Evolutionary conservation across 2,329 filamentous ascomycete species (phyloP), one percentile per base, ranked within the genome.

Genomic region (Fusarium sp.): DNA sequence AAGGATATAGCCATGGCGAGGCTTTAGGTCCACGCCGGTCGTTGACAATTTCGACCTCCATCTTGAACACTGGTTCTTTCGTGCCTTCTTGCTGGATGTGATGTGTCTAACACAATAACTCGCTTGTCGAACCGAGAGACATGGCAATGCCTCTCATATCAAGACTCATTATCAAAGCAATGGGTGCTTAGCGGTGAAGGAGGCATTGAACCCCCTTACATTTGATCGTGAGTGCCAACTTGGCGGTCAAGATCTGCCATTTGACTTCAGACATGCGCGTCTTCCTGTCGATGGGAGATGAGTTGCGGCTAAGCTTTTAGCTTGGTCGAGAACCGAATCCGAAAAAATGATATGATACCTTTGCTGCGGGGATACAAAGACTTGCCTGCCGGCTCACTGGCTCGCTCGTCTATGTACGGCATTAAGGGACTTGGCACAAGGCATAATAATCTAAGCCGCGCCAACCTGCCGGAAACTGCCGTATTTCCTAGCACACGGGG

Each of bases 291-390:
- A 24, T 35, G 24, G 44, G 62, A 62, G 55, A 62, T 57, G 33
- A 51, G 17, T 49, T 24, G 29, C 62, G 51, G 51, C 40, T 49
- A 71, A 64, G 66, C 67, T 55, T 53, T 44, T 67, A 38, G 42
- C 46, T 24, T 49, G 65, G 40, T 40, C 51, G 44, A 59, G 29
- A 35, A 46, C 38, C 57, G 57, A 60, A 22, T 46, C 40, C 57
- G 57, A 60, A 31, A n/a, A 9, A n/a, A 59, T 42, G 24, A 46
- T 35, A 33, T 24, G 38, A 33, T 20, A 8, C 33, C n/a, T 20
- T 9, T n/a, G 29, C 38, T 42, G 38, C 29, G 33, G 27, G n/a
- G 38, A 42, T 12, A 29, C n/a, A 31, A 31, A 59, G 36, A 11
- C 20, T 29, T 36, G 59, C 31, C 29, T 38, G 31, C 31, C 44